Base-by-base conservation (phyloP, 1,139 yeast genomes). In the Eremothecium coryli region DNA sequence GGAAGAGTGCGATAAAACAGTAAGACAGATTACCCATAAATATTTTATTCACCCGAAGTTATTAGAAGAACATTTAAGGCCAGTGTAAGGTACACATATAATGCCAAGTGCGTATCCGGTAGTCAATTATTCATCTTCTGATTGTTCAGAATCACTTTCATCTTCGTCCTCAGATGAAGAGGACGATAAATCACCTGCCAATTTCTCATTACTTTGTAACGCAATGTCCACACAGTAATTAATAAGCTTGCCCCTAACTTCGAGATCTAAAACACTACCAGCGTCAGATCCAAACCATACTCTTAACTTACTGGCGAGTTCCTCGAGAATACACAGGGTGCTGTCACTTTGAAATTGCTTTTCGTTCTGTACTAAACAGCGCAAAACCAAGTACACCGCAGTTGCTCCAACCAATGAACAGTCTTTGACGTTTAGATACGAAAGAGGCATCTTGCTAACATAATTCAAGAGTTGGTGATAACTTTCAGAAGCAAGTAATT, bases 231-330 rank as follows among this genome's bases (percentile, higher is more conserved):
- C 58, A 38, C 58, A 55, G 38, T 46, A 52, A 35, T 58, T 57
- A 36, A 59, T 53, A 32, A 59, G 36, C 27, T 42, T 40, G 2
- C 60, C 50, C 45, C 62, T 50, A 33, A 48, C 44, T n/a, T 49
- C 47, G 31, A 55, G 49, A 29, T 43, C 45, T 25, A 57, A 32
- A 9, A 41, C 39, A n/a, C 50, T 40, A 10, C 57, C 59, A 18
- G 43, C 39, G 9, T 52, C 41, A 24, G 50, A 50, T 17, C 62
- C 62, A 18, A 56, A 34, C 62, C 62, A 58, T 2, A 59, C 50
- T 44, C 64, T 50, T 18, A 58, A 32, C 10, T 44, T 40, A 7
- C 56, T 59, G 5, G 51, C 40, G 6, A 54, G 39, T 32, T 50
- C 53, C 35, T 54, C 60, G 23, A 56, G 36, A 29, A 43, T 46